phyloP scores from a whole-genome alignment of 192 early-diverging fungal genomes.

The Borealophlyctis nickersoniae region DNA sequence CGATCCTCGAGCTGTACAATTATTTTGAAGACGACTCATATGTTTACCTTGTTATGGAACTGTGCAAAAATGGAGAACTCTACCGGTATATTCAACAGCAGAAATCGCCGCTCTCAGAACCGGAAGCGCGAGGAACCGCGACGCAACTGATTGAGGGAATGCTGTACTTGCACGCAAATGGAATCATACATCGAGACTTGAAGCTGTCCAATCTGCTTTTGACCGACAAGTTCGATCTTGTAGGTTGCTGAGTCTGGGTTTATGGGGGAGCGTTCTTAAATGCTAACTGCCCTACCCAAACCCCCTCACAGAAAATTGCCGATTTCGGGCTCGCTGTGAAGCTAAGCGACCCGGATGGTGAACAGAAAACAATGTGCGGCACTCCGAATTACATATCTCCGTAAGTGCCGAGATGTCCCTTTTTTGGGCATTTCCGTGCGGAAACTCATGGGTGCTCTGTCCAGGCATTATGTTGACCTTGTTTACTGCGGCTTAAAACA shows the following conservation, averaged over 20 bases:
- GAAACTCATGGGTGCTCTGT: neutral
- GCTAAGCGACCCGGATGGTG: constrained; percentile 38
- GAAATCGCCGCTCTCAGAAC: constrained; percentile 47
- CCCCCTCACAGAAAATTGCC: constrained; percentile 63
- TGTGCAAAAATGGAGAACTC: constrained; percentile 56
- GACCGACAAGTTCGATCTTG: constrained; percentile 46
- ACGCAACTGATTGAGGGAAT: constrained; percentile 57
- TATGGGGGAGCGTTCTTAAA: neutral
- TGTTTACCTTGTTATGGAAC: constrained; percentile 75
- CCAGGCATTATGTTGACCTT: no score
- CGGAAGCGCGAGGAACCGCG: constrained; percentile 54
- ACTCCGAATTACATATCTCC: constrained; percentile 79
- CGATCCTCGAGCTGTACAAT: constrained; percentile 56
- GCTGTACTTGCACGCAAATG: constrained; percentile 58
- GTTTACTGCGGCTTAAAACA: no score
- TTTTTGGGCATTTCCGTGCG: constrained; percentile 1
- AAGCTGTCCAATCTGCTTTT: constrained; percentile 74
- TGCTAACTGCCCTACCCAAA: constrained; percentile 6
- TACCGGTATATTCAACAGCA: constrained; percentile 45
- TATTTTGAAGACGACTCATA: constrained; percentile 66
- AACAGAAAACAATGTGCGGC: constrained; percentile 75
- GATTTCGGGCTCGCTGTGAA: constrained; percentile 75
- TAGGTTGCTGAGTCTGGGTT: constrained; percentile 11
- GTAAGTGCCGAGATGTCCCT: constrained; percentile 35
- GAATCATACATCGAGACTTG: constrained; percentile 72